A percentile compares a stretch with the other conserved stretches of the same genome.
Conservation (phyloP, 139 green algal genomes). For the Microglena sp. region DNA sequence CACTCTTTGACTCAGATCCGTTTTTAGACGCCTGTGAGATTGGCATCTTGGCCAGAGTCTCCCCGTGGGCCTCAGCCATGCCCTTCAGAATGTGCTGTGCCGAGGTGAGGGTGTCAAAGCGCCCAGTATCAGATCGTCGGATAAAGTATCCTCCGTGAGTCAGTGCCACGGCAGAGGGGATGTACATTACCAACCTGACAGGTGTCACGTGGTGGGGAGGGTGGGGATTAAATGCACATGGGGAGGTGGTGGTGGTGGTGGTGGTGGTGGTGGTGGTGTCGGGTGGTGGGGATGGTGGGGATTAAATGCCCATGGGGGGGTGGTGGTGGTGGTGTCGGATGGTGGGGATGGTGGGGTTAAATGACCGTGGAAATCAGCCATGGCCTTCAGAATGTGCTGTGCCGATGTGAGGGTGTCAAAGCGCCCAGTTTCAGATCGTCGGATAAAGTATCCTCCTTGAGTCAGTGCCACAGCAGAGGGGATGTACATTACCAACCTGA, state of each 20-base stretch:
- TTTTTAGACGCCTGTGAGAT: too few relatives aligned
- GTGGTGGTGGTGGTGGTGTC: background rate
- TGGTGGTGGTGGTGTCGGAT: background rate
- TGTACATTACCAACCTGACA: conserved; percentile 50
- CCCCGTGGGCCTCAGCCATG: conserved; percentile 29
- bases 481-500: conserved; percentile 55
- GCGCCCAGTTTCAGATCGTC: conserved; percentile 12
- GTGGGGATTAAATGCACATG: too few relatives aligned
- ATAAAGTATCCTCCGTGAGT: conserved; percentile 44
- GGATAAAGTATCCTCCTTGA: conserved; percentile 39
- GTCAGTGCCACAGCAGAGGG: conserved; percentile 41
- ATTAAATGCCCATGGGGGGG: too few relatives aligned
- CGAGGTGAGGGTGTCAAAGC: conserved; percentile 57
- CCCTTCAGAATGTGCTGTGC: conserved; percentile 43
- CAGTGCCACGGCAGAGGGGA: conserved; percentile 43
- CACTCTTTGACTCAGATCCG: too few relatives aligned
- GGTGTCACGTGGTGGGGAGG: background rate
- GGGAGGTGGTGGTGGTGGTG: too few relatives aligned
- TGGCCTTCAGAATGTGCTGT: conserved; percentile 35
- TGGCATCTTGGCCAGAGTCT: too few relatives aligned
- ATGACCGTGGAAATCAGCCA: conserved; percentile 30
- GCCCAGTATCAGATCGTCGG: conserved; percentile 10
- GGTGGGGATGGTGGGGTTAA: background rate
- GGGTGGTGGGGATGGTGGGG: background rate
- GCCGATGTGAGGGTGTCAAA: conserved; percentile 62